Evolutionary conservation across 1,284 basidiomycete genomes (phyloP), one percentile per base, ranked within the genome.

Genomic region (Cerrena zonata): DNA sequence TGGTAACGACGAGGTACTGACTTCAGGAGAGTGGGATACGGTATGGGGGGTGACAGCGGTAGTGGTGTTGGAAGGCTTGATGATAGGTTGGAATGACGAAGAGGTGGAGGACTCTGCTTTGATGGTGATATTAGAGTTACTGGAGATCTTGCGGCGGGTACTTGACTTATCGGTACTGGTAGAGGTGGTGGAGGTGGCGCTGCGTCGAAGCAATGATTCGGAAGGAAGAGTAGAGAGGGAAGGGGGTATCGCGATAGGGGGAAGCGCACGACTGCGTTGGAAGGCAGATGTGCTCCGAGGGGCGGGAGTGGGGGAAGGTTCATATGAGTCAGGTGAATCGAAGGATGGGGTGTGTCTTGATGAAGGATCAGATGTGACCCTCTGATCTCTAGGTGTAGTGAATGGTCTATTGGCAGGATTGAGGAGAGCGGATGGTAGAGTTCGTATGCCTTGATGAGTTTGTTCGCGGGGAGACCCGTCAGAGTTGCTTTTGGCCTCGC

Each of bases 21-120:
- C 58, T n/a, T 69, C 68, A 0, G 70, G 67, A 4, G 62, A 69
- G 39, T 72, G 75, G 1, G 78, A 78, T 2, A 80, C 82, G 0
- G 80, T 86, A 52, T 82, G 78, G 0, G 78, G 64, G 1, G 84
- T 85, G n/a, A 88, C 53, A 3, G 84, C 84, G 22, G 83, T 88
- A 25, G 86, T 88, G 1, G 84, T 71, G 53, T 75, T 77, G 0
- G 80, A 73, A 0, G 77, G 77, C 11, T 79, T 73, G 40, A 82
- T 66, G 12, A 55, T 77, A 69, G 38, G 70, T 57, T 30, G 74
- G 65, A 60, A 70, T 58, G 24, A n/a, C 3, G 38, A 18, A 12
- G 54, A 63, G 26, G 57, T 64, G n/a, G 59, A 54, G 0, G 58
- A 55, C 26, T 65, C 65, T 13, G 70, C 76, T 38, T 83, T 79